These are phyloP conservation scores for Eutypella sp. DNA, from an alignment of 2,329 filamentous ascomycete genomes.

Conservation along the genomic window DNA sequence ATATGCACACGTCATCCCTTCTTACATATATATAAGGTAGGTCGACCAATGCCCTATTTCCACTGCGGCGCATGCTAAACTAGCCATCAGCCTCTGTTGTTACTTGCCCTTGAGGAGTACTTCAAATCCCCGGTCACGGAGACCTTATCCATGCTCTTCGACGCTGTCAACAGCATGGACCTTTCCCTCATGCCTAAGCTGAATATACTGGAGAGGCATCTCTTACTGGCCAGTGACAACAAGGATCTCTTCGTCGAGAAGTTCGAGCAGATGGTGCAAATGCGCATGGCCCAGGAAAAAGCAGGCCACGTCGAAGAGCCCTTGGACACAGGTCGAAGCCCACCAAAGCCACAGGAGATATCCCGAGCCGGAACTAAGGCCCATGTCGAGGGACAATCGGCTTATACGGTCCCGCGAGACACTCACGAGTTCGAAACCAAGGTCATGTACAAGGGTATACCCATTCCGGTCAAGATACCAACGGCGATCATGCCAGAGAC, in stretches of 20 bases:
- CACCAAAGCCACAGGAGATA: conserved; percentile 42
- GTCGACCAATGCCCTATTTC: conserved; percentile 17
- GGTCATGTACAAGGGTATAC: conserved; percentile 93
- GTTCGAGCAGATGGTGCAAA: conserved; percentile 89
- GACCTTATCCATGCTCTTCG: conserved; percentile 81
- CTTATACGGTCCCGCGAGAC: conserved; percentile 78
- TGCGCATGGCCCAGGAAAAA: conserved; percentile 65
- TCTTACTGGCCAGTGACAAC: conserved; percentile 85
- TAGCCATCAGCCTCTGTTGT: conserved; percentile 66
- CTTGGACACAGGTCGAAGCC: conserved; percentile 44
- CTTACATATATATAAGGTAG: conserved; percentile 94
- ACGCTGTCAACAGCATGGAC: conserved; percentile 95
- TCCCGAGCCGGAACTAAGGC: conserved; percentile 59
- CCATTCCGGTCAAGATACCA: conserved; percentile 93
- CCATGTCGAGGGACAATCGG: conserved; percentile 55
- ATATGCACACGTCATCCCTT: conserved; percentile 98
- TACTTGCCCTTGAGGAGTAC: conserved; percentile 92
- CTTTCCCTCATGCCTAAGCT: conserved; percentile 86
- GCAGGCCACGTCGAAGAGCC: conserved; percentile 38
- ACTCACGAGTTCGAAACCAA: conserved; percentile 97
- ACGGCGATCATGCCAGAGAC: conserved; percentile 92
- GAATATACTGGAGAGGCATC: conserved; percentile 75
- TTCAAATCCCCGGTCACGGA: conserved; percentile 87
- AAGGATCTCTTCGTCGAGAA: conserved; percentile 98
- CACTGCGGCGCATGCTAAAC: conserved; percentile 2